Conservation (phyloP, 148 eudicot genomes). For the Camellia granthamiana region DNA sequence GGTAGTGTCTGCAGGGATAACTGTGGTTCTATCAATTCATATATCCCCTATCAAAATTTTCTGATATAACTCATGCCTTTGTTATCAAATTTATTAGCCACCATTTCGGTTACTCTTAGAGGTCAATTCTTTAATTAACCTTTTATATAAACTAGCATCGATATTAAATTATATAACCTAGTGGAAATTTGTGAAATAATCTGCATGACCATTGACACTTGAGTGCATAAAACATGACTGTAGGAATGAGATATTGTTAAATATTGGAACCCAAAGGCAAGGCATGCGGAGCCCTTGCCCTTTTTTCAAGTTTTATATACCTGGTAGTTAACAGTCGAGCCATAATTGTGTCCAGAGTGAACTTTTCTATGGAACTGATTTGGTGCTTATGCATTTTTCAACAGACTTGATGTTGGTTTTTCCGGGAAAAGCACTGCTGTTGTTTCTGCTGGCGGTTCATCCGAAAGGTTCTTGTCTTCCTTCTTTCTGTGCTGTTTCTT, state of each 20-base stretch:
- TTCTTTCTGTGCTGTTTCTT: not conserved
- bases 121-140: not conserved
- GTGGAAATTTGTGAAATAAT: not conserved
- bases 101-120: not conserved
- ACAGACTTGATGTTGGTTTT: constrained; percentile 54
- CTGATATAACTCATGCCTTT: not conserved
- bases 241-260: not conserved
- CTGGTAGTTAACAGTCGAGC: not conserved
- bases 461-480: constrained; percentile 55
- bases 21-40: not conserved
- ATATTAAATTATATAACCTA: not conserved
- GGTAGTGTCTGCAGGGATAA: constrained; percentile 1
- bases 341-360: not conserved
- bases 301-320: not conserved
- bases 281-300: not conserved
- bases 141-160: not conserved
- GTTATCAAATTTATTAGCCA: not conserved
- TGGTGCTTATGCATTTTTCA: constrained; percentile 11
- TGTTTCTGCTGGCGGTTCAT: constrained; percentile 53
- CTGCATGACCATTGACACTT: no score
- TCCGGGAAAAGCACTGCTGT: constrained; percentile 61
- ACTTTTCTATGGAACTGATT: constrained; percentile 16
- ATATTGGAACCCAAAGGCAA: not conserved
- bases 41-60: not conserved
- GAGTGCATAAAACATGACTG: not conserved